Evolutionary conservation across 163 green algal genomes (phyloP), one percentile per base, ranked within the genome.

Genomic region (Scenedesmus sp.): DNA sequence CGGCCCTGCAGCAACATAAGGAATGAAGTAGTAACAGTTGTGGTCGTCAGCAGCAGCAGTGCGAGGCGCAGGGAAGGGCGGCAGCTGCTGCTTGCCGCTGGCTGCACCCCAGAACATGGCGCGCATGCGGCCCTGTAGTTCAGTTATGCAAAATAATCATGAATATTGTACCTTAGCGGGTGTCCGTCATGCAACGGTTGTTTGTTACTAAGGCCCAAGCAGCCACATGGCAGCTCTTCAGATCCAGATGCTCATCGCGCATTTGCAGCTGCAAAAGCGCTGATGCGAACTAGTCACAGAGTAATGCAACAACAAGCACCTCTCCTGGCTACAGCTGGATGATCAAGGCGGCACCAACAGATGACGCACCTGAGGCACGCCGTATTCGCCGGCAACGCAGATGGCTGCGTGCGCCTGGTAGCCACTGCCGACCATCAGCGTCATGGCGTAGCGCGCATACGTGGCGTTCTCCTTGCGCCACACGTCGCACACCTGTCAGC

Each of bases 351-450:
- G 34, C 34, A 46, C 34, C 34, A 46, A 46, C 34, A 46, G 5
- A 82, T 18, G 34, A 18, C 86, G 5, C 55, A 93, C 95, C 93
- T 98, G 96, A 0, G 95, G 82, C 10, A 88, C 88, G 55, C 96
- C 96, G 59, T 97, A 94, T 88, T 96, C 88, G 60, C 94, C 96
- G 0, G 96, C 96, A 10, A 93, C 94, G 56, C 97, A 79, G 70
- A 96, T 90, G 3, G 94, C 94, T 46, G 94, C 91, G 16, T 96
- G 94, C 2, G 91, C 93, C 92, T 97, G 95, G 94, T 98, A 98
- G 54, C 92, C 81, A 85, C 95, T 89, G 52, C 93, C 46, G 3
- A 96, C 83, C 89, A 98, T 91, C 59, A 86, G 87, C 12, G 90
- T 92, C 55, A 96, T 85, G 15, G 95, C 94, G 64, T 94, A 96